A percentile compares a stretch with the other conserved stretches of the same genome.
These are phyloP conservation scores for Sphenostylis stenocarpa DNA, from an alignment of 306 rosid species.

Conservation along the genomic window DNA sequence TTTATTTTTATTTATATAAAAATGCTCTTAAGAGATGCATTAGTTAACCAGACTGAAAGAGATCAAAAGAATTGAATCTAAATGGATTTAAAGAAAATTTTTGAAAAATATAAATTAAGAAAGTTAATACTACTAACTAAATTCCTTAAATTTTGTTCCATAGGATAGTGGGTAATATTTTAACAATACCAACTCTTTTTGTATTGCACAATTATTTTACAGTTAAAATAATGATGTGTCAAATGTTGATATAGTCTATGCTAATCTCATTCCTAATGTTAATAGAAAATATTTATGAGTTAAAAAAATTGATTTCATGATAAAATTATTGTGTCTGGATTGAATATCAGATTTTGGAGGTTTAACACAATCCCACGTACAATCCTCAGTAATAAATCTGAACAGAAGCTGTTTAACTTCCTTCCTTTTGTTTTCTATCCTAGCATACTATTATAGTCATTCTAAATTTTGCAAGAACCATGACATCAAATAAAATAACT, in stretches of 20 bases:
- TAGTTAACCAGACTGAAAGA: neutral
- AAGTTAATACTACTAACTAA: neutral
- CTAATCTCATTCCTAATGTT: neutral
- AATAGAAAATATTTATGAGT: neutral
- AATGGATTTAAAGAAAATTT: neutral
- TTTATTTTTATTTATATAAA: neutral
- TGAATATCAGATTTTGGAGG: conserved; percentile 19
- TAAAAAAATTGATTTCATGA: neutral
- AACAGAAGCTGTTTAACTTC: neutral
- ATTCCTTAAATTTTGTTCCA: neutral
- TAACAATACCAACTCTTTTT: neutral
- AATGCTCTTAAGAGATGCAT: neutral
- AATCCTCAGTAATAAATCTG: neutral
- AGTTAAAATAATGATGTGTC: neutral
- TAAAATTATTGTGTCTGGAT: neutral
- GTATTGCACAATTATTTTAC: neutral
- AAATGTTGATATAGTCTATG: neutral
- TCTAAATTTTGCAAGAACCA: neutral
- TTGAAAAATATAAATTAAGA: neutral
- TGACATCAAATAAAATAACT: neutral
- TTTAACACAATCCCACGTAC: neutral
- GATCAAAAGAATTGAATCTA: neutral
- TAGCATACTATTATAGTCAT: neutral
- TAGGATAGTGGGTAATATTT: neutral
- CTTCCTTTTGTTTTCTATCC: conserved; percentile 19